Evolutionary conservation across 768 basidiomycete genomes (phyloP).

Genomic region (Exsudoporus frostii): DNA sequence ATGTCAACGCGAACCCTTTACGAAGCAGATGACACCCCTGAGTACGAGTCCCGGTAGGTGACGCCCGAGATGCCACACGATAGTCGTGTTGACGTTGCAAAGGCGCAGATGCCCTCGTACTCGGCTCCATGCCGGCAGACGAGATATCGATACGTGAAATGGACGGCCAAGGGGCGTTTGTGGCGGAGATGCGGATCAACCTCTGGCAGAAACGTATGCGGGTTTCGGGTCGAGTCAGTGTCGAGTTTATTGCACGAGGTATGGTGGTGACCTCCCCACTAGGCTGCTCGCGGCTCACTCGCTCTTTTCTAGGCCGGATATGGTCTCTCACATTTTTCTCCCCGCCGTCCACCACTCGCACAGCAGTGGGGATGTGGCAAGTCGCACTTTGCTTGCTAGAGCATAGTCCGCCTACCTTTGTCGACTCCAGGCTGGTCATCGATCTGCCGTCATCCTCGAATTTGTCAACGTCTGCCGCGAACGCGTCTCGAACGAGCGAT

Average conservation of each 20-base stretch:
- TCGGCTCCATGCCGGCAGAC: slow-evolving; percentile 48
- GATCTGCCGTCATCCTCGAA: slow-evolving; percentile 25
- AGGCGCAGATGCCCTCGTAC: slow-evolving; percentile 49
- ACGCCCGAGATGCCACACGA: no score
- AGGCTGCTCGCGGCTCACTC: not conserved
- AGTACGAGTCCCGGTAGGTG: slow-evolving; percentile 13
- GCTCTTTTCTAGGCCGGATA: slow-evolving; percentile 20
- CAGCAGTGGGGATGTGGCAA: slow-evolving; percentile 32
- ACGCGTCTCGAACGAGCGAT: not conserved
- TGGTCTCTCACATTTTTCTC: slow-evolving; percentile 27
- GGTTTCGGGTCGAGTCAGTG: slow-evolving; percentile 46
- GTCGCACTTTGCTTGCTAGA: slow-evolving; percentile 51
- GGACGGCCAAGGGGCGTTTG: slow-evolving; percentile 51
- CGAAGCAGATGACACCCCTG: slow-evolving; percentile 8
- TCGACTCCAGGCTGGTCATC: slow-evolving; percentile 53
- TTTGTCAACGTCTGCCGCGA: not conserved
- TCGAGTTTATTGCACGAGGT: slow-evolving; percentile 69
- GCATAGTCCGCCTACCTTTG: slow-evolving; percentile 54
- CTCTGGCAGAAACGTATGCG: slow-evolving; percentile 74
- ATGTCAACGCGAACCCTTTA: slow-evolving; percentile 10
- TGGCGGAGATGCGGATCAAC: slow-evolving; percentile 40
- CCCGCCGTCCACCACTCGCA: slow-evolving; percentile 1
- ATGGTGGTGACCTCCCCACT: not conserved
- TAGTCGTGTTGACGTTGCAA: not conserved
- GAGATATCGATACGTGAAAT: slow-evolving; percentile 54